Evolutionary conservation across 2,329 filamentous ascomycete genomes (phyloP).

Genomic region (Shiraia bambusicola): DNA sequence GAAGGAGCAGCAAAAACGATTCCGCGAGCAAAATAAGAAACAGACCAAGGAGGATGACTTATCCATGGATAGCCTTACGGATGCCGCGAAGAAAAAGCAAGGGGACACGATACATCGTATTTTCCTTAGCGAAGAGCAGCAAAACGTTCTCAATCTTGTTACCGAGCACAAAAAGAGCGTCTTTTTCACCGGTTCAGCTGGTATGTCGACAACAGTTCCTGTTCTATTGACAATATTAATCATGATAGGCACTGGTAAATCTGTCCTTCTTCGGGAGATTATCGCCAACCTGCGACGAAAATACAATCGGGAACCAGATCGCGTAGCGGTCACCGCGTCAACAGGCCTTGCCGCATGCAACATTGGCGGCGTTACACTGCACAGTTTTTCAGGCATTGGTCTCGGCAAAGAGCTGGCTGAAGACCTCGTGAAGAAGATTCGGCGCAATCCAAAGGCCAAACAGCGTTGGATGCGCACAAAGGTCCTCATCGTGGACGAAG

Average conservation of each 20-base stretch:
- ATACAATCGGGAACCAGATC: constrained; percentile 72
- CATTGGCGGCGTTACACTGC: constrained; percentile 90
- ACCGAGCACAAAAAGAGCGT: constrained; percentile 80
- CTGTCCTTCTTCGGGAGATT: constrained; percentile 89
- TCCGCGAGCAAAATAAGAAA: constrained; percentile 64
- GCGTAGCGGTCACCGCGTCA: constrained; percentile 90
- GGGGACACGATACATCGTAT: constrained; percentile 56
- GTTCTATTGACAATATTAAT: constrained; percentile 3
- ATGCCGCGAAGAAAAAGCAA: constrained; percentile 48
- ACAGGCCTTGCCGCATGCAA: constrained; percentile 96
- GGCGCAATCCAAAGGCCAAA: constrained; percentile 82
- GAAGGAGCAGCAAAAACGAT: constrained; percentile 74
- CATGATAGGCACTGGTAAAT: constrained; percentile 77
- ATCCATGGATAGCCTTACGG: constrained; percentile 51
- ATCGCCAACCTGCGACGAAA: constrained; percentile 79
- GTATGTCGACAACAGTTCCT: constrained; percentile 37
- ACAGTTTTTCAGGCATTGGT: constrained; percentile 94
- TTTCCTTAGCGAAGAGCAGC: constrained; percentile 82
- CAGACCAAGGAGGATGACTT: constrained; percentile 42
- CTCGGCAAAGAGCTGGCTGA: constrained; percentile 85
- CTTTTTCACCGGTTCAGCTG: constrained; percentile 96
- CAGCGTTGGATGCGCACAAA: constrained; percentile 87
- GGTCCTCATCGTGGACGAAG: constrained; percentile 86
- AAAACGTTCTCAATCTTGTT: constrained; percentile 79
- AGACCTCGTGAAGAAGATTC: constrained; percentile 85